Base-by-base conservation (phyloP, 2,329 filamentous ascomycete species). In the Fusarium begoniae region DNA sequence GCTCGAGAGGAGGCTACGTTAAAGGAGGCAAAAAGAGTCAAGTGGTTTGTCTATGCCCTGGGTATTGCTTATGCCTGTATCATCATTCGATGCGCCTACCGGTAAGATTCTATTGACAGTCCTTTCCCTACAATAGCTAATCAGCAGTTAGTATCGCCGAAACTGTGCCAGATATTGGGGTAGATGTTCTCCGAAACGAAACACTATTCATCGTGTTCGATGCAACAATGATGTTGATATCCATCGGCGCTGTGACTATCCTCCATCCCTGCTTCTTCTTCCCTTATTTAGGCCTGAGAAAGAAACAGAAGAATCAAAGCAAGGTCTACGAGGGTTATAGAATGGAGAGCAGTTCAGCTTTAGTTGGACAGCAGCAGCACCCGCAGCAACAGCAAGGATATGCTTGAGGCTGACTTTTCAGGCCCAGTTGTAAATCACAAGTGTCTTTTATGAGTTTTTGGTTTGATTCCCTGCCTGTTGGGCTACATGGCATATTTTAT, bases 41-140 rank as follows among this genome's bases (percentile, higher is more conserved):
- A 58, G 11, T 47, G 45, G 26, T 75, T 75, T 54, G 53, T 73
- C 14, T 74, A 70, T 32, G 73, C 70, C 5, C 44, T 75, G 7
- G 59, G 61, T 6, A 8, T 75, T 6, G 60, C 73, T 5, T 75
- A 75, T 28, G 24, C 45, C 11, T 62, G 62, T 14, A 75, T 75
- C 28, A 73, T 75, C 5, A 62, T 75, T 26, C 73, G 73, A 24
- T 75, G 73, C 5, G 24, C 43, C 35, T 75, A 75, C 22, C 69
- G 73, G 73, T 74, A 65, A 58, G 63, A 10, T 28, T n/a, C 5
- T 5, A 6, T 12, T 1, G 13, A 18, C 18, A 18, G 2, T 15
- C 2, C 4, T 51, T 24, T 15, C 17, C 17, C 8, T 14, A 15
- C n/a, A 15, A 30, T 7, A 40, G 10, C 56, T 73, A 18, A 73